A percentile compares a stretch with the other conserved stretches of the same genome.
phyloP scores from a whole-genome alignment of 2,329 filamentous ascomycete species.

The Lasiodiplodia sp. region DNA sequence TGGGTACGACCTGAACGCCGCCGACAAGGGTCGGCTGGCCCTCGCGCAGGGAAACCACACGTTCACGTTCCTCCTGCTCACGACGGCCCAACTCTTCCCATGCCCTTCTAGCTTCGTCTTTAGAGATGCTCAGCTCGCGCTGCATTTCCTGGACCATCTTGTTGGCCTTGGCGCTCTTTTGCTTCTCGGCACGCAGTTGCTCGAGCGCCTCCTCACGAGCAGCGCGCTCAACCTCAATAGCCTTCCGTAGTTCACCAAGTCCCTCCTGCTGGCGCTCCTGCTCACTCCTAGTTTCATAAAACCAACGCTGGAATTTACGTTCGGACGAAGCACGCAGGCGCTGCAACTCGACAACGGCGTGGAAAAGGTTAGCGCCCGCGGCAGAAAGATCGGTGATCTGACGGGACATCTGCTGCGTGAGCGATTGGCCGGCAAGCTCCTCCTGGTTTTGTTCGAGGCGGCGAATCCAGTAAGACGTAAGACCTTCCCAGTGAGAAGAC shows the following conservation, averaged over 20 bases:
- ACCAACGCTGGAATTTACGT: slow-evolving; percentile 98
- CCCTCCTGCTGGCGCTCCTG: slow-evolving; percentile 85
- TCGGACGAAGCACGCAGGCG: slow-evolving; percentile 93
- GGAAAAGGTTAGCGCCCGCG: slow-evolving; percentile 94
- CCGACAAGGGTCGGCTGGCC: slow-evolving; percentile 89
- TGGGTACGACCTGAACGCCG: slow-evolving; percentile 93
- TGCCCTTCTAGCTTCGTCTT: slow-evolving; percentile 91
- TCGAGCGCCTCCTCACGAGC: slow-evolving; percentile 72
- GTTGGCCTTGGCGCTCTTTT: slow-evolving; percentile 73
- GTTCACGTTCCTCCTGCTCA: slow-evolving; percentile 91
- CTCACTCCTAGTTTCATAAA: slow-evolving; percentile 90
- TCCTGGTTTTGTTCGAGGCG: slow-evolving; percentile 89
- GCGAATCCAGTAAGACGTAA: slow-evolving; percentile 97
- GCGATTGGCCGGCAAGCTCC: slow-evolving; percentile 80
- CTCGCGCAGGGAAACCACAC: slow-evolving; percentile 82
- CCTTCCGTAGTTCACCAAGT: slow-evolving; percentile 78
- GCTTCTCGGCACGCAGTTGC: slow-evolving; percentile 70
- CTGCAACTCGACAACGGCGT: slow-evolving; percentile 95
- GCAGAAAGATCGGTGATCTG: slow-evolving; percentile 98
- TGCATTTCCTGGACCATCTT: slow-evolving; percentile 88
- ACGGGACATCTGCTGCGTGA: slow-evolving; percentile 86
- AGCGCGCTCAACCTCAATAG: slow-evolving; percentile 76
- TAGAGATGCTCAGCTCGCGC: slow-evolving; percentile 91
- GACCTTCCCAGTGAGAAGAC: slow-evolving; percentile 96
- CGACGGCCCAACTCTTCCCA: slow-evolving; percentile 96